Conservation (phyloP, 495 filamentous ascomycete species). For the Penicillium odoratum region DNA sequence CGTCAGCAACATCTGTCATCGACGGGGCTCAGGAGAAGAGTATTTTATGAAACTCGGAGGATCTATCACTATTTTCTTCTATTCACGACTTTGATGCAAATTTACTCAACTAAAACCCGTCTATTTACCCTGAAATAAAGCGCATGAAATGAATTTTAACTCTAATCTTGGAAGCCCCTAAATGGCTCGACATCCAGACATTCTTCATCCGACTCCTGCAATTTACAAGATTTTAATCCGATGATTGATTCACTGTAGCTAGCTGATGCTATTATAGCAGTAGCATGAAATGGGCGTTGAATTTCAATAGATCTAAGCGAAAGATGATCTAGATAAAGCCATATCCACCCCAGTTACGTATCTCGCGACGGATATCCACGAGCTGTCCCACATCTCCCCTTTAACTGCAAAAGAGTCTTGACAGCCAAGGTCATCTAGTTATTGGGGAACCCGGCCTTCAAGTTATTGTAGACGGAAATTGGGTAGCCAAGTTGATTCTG, state of each 20-base stretch:
- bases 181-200: too few relatives aligned
- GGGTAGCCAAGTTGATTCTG: constrained; percentile 38
- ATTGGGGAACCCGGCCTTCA: constrained; percentile 27
- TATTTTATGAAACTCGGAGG: too few relatives aligned
- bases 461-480: constrained; percentile 33
- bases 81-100: too few relatives aligned
- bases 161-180: too few relatives aligned
- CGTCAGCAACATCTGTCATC: constrained; percentile 19
- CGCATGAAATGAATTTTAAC: too few relatives aligned
- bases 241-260: not conserved
- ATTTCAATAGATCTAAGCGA: constrained; percentile 5
- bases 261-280: not conserved
- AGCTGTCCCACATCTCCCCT: not conserved
- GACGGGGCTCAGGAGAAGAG: not conserved
- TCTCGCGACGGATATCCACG: not conserved
- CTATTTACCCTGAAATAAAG: too few relatives aligned
- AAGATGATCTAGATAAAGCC: not conserved
- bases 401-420: not conserved
- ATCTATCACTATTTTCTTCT: too few relatives aligned
- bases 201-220: too few relatives aligned
- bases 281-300: not conserved
- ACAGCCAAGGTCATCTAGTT: not conserved
- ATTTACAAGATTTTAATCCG: not conserved
- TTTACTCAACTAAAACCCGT: too few relatives aligned
- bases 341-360: not conserved